Conservation (phyloP, 768 basidiomycete species). For the Austroboletus eburneus region DNA sequence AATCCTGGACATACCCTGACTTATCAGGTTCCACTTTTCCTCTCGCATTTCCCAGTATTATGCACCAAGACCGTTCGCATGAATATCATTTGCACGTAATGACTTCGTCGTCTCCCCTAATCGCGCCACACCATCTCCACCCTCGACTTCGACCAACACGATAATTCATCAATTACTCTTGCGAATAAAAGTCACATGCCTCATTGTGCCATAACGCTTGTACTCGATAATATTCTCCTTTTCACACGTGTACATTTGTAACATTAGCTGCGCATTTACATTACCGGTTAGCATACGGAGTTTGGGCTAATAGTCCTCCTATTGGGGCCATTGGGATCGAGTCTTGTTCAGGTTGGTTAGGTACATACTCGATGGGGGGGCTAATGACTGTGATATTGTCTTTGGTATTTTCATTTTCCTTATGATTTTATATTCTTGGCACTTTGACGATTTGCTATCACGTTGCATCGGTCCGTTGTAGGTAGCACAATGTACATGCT, state of each 20-base stretch:
- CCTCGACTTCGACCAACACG: slow-evolving; percentile 10
- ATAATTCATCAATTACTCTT: slow-evolving; percentile 11
- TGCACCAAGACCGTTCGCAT: slow-evolving; percentile 22
- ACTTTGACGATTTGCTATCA: slow-evolving; percentile 24
- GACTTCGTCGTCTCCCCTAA: slow-evolving; percentile 29
- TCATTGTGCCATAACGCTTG: slow-evolving; percentile 31
- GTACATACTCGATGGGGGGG: slow-evolving; percentile 28
- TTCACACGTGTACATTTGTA: slow-evolving; percentile 31
- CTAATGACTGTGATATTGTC: slow-evolving; percentile 29
- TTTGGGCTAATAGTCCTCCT: slow-evolving; percentile 30
- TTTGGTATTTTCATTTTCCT: slow-evolving; percentile 17
- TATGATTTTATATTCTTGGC: slow-evolving; percentile 29
- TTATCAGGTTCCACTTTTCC: slow-evolving; percentile 23
- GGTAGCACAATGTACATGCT: slow-evolving; percentile 19
- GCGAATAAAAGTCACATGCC: slow-evolving; percentile 19
- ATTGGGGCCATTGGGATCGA: slow-evolving; percentile 27
- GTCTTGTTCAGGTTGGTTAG: slow-evolving; percentile 26
- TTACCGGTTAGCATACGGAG: slow-evolving; percentile 31
- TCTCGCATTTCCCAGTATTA: slow-evolving; percentile 22
- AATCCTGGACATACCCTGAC: slow-evolving; percentile 34
- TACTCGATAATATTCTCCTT: slow-evolving; percentile 29
- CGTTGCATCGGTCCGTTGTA: slow-evolving; percentile 29
- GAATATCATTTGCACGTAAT: slow-evolving; percentile 27
- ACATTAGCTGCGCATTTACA: slow-evolving; percentile 32
- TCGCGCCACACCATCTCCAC: slow-evolving; percentile 25